These are phyloP conservation scores for Colletotrichum gloeosporioides DNA, from an alignment of 2,329 filamentous ascomycete species.

Conservation along the genomic window DNA sequence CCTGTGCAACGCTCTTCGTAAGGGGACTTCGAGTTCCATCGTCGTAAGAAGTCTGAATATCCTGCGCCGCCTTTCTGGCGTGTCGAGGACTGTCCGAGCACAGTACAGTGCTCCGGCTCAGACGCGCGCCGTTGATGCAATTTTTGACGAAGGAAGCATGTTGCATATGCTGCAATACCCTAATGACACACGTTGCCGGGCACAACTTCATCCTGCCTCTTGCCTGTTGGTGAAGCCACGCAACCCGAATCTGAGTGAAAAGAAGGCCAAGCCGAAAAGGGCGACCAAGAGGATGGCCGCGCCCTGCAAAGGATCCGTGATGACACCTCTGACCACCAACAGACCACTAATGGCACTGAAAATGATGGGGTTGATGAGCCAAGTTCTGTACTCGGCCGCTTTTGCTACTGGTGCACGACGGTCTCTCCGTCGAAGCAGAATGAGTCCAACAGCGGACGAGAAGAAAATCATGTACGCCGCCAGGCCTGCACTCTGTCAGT, in stretches of 20 bases:
- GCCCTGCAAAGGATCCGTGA: constrained; percentile 31
- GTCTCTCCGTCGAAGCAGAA: constrained; percentile 27
- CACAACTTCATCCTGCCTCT: neutral
- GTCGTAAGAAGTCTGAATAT: neutral
- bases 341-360: constrained; percentile 30
- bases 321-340: constrained; percentile 31
- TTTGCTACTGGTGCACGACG: constrained; percentile 16
- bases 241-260: constrained; percentile 27
- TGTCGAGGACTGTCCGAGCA: neutral
- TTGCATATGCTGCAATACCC: neutral
- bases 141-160: neutral
- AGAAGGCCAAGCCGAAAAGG: constrained; percentile 28
- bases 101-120: neutral
- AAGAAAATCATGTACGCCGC: constrained; percentile 29
- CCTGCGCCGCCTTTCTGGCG: neutral
- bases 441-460: constrained; percentile 29
- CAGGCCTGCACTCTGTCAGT: constrained; percentile 22
- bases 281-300: constrained; percentile 31
- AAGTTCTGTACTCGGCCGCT: constrained; percentile 25
- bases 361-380: constrained; percentile 28
- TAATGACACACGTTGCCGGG: neutral
- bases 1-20: neutral
- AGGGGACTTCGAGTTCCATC: neutral
- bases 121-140: neutral
- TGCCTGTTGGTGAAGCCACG: constrained; percentile 20